Evolutionary conservation across 2,329 filamentous ascomycete species (phyloP), one percentile per base, ranked within the genome.

Genomic region (Colletotrichum sp.): DNA sequence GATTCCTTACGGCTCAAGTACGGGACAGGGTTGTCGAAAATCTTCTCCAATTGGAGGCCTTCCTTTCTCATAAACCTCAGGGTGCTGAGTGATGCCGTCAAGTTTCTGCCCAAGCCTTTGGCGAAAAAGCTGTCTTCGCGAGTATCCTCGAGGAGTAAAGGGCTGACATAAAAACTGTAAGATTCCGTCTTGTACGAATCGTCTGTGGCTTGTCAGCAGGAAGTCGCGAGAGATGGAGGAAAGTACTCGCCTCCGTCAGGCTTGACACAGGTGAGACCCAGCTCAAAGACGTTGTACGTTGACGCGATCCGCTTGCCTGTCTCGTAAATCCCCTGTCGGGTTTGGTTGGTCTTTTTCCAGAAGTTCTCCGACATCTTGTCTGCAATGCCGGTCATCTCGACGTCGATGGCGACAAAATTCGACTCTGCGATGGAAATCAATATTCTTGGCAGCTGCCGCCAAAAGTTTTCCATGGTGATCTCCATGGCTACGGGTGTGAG

Each of bases 261-360:
- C 5, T 34, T 68, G 30, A 84, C 57, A 39, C 83, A 86, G 0
- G 84, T 86, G 26, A 86, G 67, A 7, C 85, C 85, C 9, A 86
- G 60, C 68, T 86, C 83, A 4, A 87, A 68, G 12, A 85, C 78
- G 28, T 82, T 80, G 67, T 82, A 85, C 2, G 72, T 79, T 13
- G 80, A 76, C 1, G 84, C 83, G 1, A 80, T 82, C 10, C 78
- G 76, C 57, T 77, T 83, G 55, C 80, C 79, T 10, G 77, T 61
- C 4, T 77, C 61, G 66, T 86, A 87, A 6, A 68, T 71, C 4
- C 81, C 65, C 16, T 77, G 48, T 18, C 55, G 48, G 1, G 21
- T 30, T 0, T 18, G 59, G 65, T 21, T 48, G 14, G n/a, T 30
- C 34, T 71, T 26, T 6, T 57, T 55, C 26, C 14, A 7, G 9